Base-by-base conservation (phyloP, 2,329 filamentous ascomycete species). In the Elsinoe ampelina region DNA sequence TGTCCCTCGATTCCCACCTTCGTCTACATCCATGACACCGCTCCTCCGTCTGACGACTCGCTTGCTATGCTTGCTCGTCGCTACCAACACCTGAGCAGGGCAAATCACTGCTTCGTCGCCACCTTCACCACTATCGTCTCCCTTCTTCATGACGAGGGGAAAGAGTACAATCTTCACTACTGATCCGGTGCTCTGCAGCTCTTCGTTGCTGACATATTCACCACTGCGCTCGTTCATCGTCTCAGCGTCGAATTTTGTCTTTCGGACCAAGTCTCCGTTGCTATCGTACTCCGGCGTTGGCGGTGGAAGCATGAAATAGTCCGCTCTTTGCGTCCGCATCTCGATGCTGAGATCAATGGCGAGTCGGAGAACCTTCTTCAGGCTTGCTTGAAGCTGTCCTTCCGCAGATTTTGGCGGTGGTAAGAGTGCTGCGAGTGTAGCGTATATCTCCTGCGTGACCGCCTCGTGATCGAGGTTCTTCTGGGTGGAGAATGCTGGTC, bases 281-380 rank as follows among this genome's bases (percentile, higher is more conserved):
- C 84, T 86, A 71, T 97, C 91, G 72, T 95, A 97, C 71, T 96
- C 90, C 19, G 93, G 93, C 71, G 93, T 89, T 57, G 95, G 78
- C 3, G 93, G 93, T 26, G 93, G 92, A 15, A 97, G 83, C 92
- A 98, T 98, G 76, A 95, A 93, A 75, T 95, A 98, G 75, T 97
- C 93, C 36, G 93, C 90, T 59, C 89, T 84, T 71, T 98, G 93
- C 13, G 87, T 95, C 68, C 93, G 90, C 93, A 98, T 98, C 74
- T 96, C 91, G 62, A 98, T 84, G 1, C 90, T 90, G 10, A 98
- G 81, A 58, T 88, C 86, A 51, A 96, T 93, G 0, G 95, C 93
- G 60, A 92, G 83, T 62, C 83, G 83, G 72, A 98, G 84, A 54
- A 98, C 90, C 64, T 88, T 89, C 65, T 87, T 86, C 55, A 98